These are phyloP conservation scores for Penicillium lividum DNA, from an alignment of 495 filamentous ascomycete genomes.

Conservation along the genomic window DNA sequence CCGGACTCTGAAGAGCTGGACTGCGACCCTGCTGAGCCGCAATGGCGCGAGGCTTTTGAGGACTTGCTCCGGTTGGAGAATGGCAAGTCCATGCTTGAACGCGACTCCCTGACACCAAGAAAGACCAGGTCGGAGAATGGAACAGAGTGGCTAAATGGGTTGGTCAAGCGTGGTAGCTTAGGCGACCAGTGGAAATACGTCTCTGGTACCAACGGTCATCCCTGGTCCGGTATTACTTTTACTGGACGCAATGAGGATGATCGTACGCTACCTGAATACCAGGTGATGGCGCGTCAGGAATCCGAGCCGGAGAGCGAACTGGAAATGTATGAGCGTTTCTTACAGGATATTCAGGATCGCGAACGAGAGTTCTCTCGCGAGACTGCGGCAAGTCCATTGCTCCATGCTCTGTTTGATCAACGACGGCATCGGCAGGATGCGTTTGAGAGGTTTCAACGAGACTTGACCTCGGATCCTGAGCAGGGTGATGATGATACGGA, in stretches of 20 bases:
- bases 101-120: constrained; percentile 18
- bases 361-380: constrained; percentile 33
- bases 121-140: constrained; percentile 26
- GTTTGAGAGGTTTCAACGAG: background rate
- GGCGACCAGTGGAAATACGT: constrained; percentile 40
- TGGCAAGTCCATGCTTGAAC: constrained; percentile 48
- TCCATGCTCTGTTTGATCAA: constrained; percentile 38
- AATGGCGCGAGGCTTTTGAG: constrained; percentile 58
- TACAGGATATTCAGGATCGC: constrained; percentile 40
- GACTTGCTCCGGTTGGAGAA: constrained; percentile 54
- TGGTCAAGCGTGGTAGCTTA: constrained; percentile 43
- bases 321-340: constrained; percentile 48
- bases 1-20: constrained; percentile 30
- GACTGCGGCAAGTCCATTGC: constrained; percentile 33
- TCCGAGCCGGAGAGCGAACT: constrained; percentile 34
- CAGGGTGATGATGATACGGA: constrained; percentile 27
- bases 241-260: constrained; percentile 16
- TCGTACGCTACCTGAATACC: background rate
- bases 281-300: background rate
- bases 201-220: constrained; percentile 18
- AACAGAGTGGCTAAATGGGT: constrained; percentile 38
- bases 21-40: constrained; percentile 28
- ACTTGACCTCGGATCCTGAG: constrained; percentile 9
- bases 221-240: constrained; percentile 32
- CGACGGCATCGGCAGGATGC: constrained; percentile 23